These are phyloP conservation scores for Stellera chamaejasme DNA, from an alignment of 345 rosid genomes.

Conservation along the genomic window DNA sequence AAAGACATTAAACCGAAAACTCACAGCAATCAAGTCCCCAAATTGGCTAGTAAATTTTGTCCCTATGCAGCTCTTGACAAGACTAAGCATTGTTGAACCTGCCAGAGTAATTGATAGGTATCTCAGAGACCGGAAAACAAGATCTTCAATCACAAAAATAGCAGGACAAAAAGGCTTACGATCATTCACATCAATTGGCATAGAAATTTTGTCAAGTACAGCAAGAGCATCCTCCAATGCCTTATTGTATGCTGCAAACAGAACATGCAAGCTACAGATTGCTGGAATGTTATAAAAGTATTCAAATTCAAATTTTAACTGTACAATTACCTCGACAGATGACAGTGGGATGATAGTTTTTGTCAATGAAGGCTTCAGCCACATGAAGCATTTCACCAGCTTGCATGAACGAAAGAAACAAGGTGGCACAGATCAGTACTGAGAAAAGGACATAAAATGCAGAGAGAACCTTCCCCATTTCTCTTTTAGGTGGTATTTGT, in stretches of 20 bases:
- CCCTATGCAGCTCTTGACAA: conserved; percentile 89
- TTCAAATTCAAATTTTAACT: background rate
- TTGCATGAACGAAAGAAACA: conserved; percentile 16
- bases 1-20: conserved; percentile 16
- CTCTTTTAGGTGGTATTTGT: too few species aligned
- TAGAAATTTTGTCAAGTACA: conserved; percentile 89
- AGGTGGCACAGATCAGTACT: too few species aligned
- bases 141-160: background rate
- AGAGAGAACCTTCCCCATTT: too few species aligned
- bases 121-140: background rate
- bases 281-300: too few species aligned
- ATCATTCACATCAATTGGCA: conserved; percentile 69
- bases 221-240: conserved; percentile 92
- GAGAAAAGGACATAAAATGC: background rate
- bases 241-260: conserved; percentile 69
- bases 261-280: conserved; percentile 9
- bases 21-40: conserved; percentile 92
- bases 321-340: conserved; percentile 67
- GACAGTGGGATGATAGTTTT: conserved; percentile 89
- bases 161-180: conserved; percentile 40
- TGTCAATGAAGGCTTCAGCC: conserved; percentile 85
- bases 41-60: conserved; percentile 96
- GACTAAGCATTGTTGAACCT: conserved; percentile 63
- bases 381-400: conserved; percentile 99
- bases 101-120: conserved; percentile 5